phyloP scores from a whole-genome alignment of 495 filamentous ascomycete genomes.

The Beverwykella pulmonaria region DNA sequence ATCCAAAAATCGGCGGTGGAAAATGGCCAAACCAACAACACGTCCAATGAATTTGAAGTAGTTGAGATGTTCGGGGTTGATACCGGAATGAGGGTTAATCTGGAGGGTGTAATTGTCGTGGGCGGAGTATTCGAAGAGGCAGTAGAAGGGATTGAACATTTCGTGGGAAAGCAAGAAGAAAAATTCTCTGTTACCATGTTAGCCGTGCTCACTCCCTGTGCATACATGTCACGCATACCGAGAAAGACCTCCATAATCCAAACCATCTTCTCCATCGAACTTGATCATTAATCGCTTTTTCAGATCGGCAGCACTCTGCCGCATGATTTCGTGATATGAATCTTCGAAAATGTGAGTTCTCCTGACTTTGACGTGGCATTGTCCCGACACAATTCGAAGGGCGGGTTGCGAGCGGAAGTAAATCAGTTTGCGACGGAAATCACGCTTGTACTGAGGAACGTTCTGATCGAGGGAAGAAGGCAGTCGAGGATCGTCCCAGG shows the following conservation, averaged over 20 bases:
- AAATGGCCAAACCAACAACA: slow-evolving; percentile 96
- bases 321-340: slow-evolving; percentile 97
- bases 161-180: slow-evolving; percentile 99
- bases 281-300: slow-evolving; percentile 99
- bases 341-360: slow-evolving; percentile 98
- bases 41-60: slow-evolving; percentile 99
- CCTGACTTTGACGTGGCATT: slow-evolving; percentile 97
- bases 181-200: slow-evolving; percentile 71
- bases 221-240: slow-evolving; percentile 52
- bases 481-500: slow-evolving; percentile 97
- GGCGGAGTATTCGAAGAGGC: slow-evolving; percentile 98
- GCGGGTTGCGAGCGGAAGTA: slow-evolving; percentile 99
- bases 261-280: slow-evolving; percentile 96
- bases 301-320: slow-evolving; percentile 91
- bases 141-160: slow-evolving; percentile 99
- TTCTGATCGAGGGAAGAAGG: slow-evolving; percentile 97
- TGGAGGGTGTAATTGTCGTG: slow-evolving; percentile 99
- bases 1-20: slow-evolving; percentile 96
- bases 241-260: slow-evolving; percentile 97
- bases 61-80: slow-evolving; percentile 98
- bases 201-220: slow-evolving; percentile 38
- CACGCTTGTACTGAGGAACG: slow-evolving; percentile 98
- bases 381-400: slow-evolving; percentile 89
- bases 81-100: slow-evolving; percentile 99
- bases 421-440: slow-evolving; percentile 95